These are phyloP conservation scores for Ceratobasidium theobromae DNA, from an alignment of 1,284 basidiomycete genomes.

Conservation along the genomic window DNA sequence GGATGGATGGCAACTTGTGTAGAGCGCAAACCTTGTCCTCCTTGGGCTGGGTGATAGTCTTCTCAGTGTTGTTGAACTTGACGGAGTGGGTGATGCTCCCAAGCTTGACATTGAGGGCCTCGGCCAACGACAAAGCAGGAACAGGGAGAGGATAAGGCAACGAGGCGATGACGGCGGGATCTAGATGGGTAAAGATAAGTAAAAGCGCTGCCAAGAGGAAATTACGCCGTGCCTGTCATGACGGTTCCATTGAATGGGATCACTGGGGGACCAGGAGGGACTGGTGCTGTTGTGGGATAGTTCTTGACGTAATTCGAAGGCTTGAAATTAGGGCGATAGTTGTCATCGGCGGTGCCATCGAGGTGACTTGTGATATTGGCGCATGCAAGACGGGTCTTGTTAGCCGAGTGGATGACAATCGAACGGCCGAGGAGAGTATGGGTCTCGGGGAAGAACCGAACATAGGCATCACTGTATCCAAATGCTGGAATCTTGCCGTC, in stretches of 20 bases:
- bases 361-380: slow-evolving; percentile 40
- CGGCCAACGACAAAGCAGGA: neutral
- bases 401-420: slow-evolving; percentile 38
- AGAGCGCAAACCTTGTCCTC: slow-evolving; percentile 24
- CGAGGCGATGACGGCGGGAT: neutral
- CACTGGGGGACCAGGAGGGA: slow-evolving; percentile 2
- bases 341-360: slow-evolving; percentile 38
- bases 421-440: slow-evolving; percentile 40
- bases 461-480: slow-evolving; percentile 36
- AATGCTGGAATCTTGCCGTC: slow-evolving; percentile 30
- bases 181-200: neutral
- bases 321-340: slow-evolving; percentile 31
- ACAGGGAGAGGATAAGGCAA: slow-evolving; percentile 1
- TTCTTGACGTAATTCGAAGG: slow-evolving; percentile 33
- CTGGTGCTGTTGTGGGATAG: slow-evolving; percentile 29
- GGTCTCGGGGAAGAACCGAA: slow-evolving; percentile 39
- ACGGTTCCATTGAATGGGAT: slow-evolving; percentile 11
- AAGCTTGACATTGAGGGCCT: slow-evolving; percentile 24
- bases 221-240: slow-evolving; percentile 1
- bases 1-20: neutral
- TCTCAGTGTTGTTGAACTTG: slow-evolving; percentile 4
- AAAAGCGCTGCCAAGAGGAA: neutral
- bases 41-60: slow-evolving; percentile 12
- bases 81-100: slow-evolving; percentile 7
- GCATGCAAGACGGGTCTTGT: slow-evolving; percentile 39